Evolutionary conservation across 352 stramenopile genomes (phyloP), one percentile per base, ranked within the genome.

Genomic region (Globisporangium irregulare): DNA sequence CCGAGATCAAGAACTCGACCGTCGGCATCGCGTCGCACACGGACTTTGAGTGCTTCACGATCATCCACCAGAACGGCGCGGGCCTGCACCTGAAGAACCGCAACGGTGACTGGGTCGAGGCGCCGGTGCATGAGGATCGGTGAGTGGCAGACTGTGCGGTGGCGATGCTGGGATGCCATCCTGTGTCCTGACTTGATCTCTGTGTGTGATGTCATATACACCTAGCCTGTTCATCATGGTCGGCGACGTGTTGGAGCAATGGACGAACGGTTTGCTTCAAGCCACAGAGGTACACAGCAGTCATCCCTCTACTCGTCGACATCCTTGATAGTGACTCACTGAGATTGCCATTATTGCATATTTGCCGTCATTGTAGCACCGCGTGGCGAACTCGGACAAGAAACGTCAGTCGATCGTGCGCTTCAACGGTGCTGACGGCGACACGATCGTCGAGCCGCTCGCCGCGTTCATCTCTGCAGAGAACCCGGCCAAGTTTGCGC

Each of bases 41-140:
- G 41, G 87, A 93, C 62, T 93, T 93, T 64, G 87, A 95, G 72
- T 92, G 81, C 62, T 93, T 95, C 53, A 95, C 85, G 27, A 84
- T 93, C 64, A 92, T 95, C 67, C 87, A 95, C 62, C 87, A 95
- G 66, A 94, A 92, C 57, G 86, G 80, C 38, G 70, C 81, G 43
- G 87, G 87, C 0, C 61, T 95, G 64, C 85, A 95, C 64, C 64
- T 95, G 68, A 57, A 79, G 24, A 84, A 82, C 53, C 84, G 82
- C 57, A 73, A 80, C 24, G 83, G 82, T 22, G 29, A 73, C 32
- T 95, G 87, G 87, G 75, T 92, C 59, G 72, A 93, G 75, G 83
- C 85, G 10, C 87, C 87, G 3, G 82, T 90, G 22, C 85, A 77
- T 15, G 73, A 87, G 58, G 85, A 93, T 68, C 76, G 86, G 76